Base-by-base conservation (phyloP, 2,329 filamentous ascomycete genomes). In the Colletotrichum higginsianum region DNA sequence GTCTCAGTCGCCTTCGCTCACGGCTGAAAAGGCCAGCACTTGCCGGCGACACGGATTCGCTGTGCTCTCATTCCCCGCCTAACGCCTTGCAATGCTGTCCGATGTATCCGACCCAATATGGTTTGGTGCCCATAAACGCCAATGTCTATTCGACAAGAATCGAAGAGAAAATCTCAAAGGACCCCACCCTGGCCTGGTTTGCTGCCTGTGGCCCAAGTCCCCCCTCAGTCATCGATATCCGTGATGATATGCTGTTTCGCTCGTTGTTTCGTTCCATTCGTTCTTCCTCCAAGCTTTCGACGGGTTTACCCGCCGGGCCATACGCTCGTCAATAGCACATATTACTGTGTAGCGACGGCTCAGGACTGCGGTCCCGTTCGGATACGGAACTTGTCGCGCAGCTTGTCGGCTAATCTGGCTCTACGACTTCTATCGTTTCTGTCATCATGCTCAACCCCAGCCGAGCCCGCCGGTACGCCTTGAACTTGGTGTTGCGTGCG, bases 381-480 rank as follows among this genome's bases (percentile, higher is more conserved):
- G 67, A 89, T 84, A 53, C 84, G 84, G 75, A 90, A 89, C 74
- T 83, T 86, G 57, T 88, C 88, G 57, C 85, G 84, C 53, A 90
- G 78, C 62, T 85, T 85, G 53, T 85, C 83, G 8, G 88, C 82
- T 47, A 90, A 76, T 53, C 79, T 82, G 13, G 84, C 82, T 62
- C 84, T 82, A 35, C 83, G 83, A 30, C 79, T 79, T 62, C 78
- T 77, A 74, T 79, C 83, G 67, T 80, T 80, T 78, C n/a, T 76
- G n/a, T 75, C 69, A 2, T 78, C 77, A 9, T 76, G 77, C 53
- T 60, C 66, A 80, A 78, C 78, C 80, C 80, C 69, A 13, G 40
- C 21, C 7, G 40, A 2, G 2, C 30, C 52, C 18, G 50, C 53
- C 4, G 56, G 15, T 7, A 16, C 60, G 38, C 56, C 69, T 18